These are phyloP conservation scores for Luvunga scandens DNA, from an alignment of 345 rosid species.

Conservation along the genomic window DNA sequence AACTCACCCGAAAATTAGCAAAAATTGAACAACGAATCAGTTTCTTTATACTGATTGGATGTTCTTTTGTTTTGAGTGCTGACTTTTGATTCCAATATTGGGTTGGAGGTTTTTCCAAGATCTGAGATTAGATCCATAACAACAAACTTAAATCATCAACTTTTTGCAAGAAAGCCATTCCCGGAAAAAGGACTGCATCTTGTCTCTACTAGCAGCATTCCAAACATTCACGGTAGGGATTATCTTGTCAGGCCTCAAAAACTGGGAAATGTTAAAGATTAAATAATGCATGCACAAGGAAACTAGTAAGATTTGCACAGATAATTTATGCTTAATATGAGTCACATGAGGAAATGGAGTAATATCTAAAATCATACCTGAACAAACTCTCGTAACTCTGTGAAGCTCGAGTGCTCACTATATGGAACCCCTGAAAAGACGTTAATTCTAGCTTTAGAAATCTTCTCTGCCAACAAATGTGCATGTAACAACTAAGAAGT, in stretches of 20 bases:
- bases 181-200: constrained; percentile 65
- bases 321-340: constrained; percentile 2
- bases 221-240: constrained; percentile 72
- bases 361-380: constrained; percentile 37
- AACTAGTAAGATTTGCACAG: background rate
- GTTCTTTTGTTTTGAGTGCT: background rate
- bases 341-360: background rate
- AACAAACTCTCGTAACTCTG: constrained; percentile 70
- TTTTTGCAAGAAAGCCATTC: constrained; percentile 49
- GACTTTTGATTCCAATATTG: background rate
- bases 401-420: constrained; percentile 85
- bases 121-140: background rate
- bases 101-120: background rate
- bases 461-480: background rate
- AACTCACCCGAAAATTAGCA: background rate
- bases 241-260: constrained; percentile 66
- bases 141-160: background rate
- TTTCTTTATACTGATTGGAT: background rate
- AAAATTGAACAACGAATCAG: background rate
- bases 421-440: constrained; percentile 64
- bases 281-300: background rate
- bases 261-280: constrained; percentile 36
- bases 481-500: background rate
- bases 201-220: constrained; percentile 59
- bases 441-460: background rate